These are phyloP conservation scores for Fraxinus velutina DNA, from an alignment of 305 asterid species.

Conservation along the genomic window DNA sequence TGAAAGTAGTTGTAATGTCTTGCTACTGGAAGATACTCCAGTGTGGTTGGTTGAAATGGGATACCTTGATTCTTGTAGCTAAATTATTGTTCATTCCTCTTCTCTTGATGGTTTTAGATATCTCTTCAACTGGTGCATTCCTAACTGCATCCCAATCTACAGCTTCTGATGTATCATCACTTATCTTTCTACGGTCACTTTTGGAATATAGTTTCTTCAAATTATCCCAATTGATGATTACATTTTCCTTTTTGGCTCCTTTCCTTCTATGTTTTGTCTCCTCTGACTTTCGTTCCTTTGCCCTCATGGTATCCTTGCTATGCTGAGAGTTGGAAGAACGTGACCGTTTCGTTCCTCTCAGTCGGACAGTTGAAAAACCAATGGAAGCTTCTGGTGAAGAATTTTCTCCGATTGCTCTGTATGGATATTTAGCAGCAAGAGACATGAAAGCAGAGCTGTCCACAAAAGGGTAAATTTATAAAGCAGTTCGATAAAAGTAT, in stretches of 20 bases:
- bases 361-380: background rate
- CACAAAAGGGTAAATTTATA: background rate
- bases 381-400: background rate
- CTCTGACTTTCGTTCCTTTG: background rate
- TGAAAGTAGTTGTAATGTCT: too few relatives aligned
- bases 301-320: background rate
- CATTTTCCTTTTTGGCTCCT: slow-evolving; percentile 13
- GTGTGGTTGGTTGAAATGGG: background rate
- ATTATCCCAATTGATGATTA: slow-evolving; percentile 13
- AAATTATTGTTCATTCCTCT: slow-evolving; percentile 36
- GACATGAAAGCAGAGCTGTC: slow-evolving; percentile 46
- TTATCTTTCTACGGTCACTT: background rate
- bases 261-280: slow-evolving; percentile 6
- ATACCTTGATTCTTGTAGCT: slow-evolving; percentile 38
- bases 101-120: slow-evolving; percentile 25
- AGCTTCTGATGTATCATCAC: slow-evolving; percentile 7
- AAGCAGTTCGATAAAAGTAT: background rate
- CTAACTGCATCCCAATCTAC: slow-evolving; percentile 34
- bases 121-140: slow-evolving; percentile 18
- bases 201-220: slow-evolving; percentile 10
- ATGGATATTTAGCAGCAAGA: slow-evolving; percentile 43
- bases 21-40: background rate
- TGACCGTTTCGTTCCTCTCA: background rate
- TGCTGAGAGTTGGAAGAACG: background rate
- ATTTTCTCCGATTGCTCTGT: background rate